Evolutionary conservation across 192 early-diverging fungal genomes (phyloP).

Genomic region (Coemansia sp.): DNA sequence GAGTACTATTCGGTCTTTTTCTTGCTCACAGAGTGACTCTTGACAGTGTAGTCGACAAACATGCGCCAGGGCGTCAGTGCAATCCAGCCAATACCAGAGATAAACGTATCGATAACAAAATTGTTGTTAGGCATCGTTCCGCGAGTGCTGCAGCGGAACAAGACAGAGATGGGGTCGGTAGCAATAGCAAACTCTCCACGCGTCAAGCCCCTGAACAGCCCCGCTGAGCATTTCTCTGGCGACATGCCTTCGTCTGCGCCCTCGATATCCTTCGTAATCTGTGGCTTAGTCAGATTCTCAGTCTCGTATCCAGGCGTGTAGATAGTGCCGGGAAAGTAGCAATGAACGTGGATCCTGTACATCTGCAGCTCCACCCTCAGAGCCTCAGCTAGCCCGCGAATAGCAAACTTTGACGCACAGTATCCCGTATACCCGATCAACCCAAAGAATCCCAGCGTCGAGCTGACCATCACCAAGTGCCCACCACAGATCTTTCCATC

Average conservation of each 20-base stretch:
- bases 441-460: slow-evolving; percentile 64
- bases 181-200: slow-evolving; percentile 48
- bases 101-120: slow-evolving; percentile 33
- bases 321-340: slow-evolving; percentile 72
- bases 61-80: slow-evolving; percentile 44
- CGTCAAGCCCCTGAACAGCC: slow-evolving; percentile 34
- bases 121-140: slow-evolving; percentile 52
- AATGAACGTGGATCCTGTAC: slow-evolving; percentile 65
- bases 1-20: slow-evolving; percentile 10
- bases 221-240: slow-evolving; percentile 57
- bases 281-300: slow-evolving; percentile 74
- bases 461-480: slow-evolving; percentile 68
- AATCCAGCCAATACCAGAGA: slow-evolving; percentile 33
- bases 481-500: slow-evolving; percentile 55
- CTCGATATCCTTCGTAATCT: slow-evolving; percentile 68
- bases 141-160: slow-evolving; percentile 38
- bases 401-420: slow-evolving; percentile 68
- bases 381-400: slow-evolving; percentile 69
- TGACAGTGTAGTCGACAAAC: slow-evolving; percentile 36
- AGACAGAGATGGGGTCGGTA: slow-evolving; percentile 36
- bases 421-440: slow-evolving; percentile 69
- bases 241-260: slow-evolving; percentile 60
- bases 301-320: slow-evolving; percentile 65
- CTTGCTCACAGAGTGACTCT: background rate
- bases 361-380: slow-evolving; percentile 64